Evolutionary conservation across 1,284 basidiomycete species (phyloP), one percentile per base, ranked within the genome.

Genomic region (Abortiporus biennis): DNA sequence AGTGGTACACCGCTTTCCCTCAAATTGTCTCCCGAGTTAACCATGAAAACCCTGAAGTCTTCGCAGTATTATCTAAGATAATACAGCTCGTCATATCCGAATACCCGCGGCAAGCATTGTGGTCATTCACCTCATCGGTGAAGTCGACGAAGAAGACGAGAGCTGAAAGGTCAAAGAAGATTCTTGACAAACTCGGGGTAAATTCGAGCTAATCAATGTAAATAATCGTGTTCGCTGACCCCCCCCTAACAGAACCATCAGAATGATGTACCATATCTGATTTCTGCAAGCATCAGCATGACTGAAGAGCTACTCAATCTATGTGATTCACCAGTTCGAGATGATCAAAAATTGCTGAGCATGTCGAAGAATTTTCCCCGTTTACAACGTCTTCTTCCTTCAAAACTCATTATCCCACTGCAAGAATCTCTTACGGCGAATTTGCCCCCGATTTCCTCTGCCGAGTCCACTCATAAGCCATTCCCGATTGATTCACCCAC

Each of bases 1-100:
- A 96, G 92, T 99, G 94, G 91, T 88, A 88, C 51, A 95, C 90
- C 0, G 94, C 94, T 0, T 93, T 98, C 51, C 93, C 96, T 5
- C 96, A 99, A 69, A 88, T 99, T 45, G 90, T 96, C 8, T 99
- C 96, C 19, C 81, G 96, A 6, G 87, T 99, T 25, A 87, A 85
- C 15, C 92, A 98, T 54, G 67, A 65, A 13, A 87, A 91, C 54
- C 55, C 66, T n/a, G 71, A 71, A 1, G 85, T 94, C 1, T 87
- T 79, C 57, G 61, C 61, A 0, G 65, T 82, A 12, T 66, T 99
- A 13, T 71, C 78, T 1, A 69, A 65, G 43, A 76, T 99, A 30
- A 91, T 99, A 48, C 64, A 70, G 8, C 68, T 63, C 15, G 89
- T 98, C 30, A 73, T 99, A 11, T 64, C 72, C 40, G 78, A 82